Base-by-base conservation (phyloP, 176 grass and related monocot genomes). In the Phoenix dactylifera region DNA sequence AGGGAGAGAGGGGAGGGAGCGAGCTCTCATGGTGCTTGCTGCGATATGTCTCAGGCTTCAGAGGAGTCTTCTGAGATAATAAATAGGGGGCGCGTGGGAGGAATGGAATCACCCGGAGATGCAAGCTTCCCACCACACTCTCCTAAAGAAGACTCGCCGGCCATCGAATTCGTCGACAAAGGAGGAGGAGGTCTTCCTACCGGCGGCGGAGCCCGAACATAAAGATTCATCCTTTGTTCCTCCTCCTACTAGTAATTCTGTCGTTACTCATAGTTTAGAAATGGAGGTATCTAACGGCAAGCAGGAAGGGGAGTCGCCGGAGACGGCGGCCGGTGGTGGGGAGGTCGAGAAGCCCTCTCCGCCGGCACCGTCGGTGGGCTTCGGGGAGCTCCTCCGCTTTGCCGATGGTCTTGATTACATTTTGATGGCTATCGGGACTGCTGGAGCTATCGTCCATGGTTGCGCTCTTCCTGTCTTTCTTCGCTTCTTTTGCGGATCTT, bases 391-490 rank as follows among this genome's bases (percentile, higher is more conserved):
- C 14, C 87, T 95, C 67, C 58, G 76, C 53, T 95, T 95, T 64
- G 90, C 90, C 7, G 90, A 95, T 60, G 65, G 72, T 52, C 70
- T 82, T 24, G 90, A 95, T 59, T 86, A 72, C 73, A 35, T 81
- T 17, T 80, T 95, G 23, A 95, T 95, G 90, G 72, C 86, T 5
- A 74, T 83, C 0, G 90, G 90, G 16, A 90, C 73, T 67, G 70
- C 68, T 18, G 90, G 90, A 22, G 90, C 90, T 14, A 26, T 95
- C 5, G 83, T 86, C 4, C 90, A 95, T 68, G 90, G 90, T 51
- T 86, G 77, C 67, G 80, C 90, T 54, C 89, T 95, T 73, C 90
- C 90, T 7, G 75, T 89, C 4, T 95, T 95, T 86, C 89, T 95
- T 70, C 90, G 89, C 49, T 65, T 95, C 24, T 95, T 95, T 95